A percentile compares a stretch with the other conserved stretches of the same genome.
Evolutionary conservation across 75 land plant species (phyloP).

Genomic region (Sequoia sempervirens): DNA sequence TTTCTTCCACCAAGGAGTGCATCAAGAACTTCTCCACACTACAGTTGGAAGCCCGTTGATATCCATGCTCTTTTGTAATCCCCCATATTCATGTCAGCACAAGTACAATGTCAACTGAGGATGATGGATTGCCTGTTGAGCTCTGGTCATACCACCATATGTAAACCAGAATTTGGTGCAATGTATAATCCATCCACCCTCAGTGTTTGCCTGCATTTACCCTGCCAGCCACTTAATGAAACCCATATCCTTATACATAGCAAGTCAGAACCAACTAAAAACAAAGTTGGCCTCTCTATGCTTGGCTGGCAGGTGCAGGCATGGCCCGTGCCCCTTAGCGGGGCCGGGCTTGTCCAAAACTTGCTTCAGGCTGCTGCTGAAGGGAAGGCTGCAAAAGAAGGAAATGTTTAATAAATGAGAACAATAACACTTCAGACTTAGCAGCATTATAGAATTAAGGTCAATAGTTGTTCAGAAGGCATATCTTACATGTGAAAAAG

Average conservation of each 20-base stretch:
- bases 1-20: constrained; percentile 1
- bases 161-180: neutral
- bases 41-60: neutral
- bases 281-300: constrained; percentile 7
- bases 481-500: constrained; percentile 60
- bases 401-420: constrained; percentile 6
- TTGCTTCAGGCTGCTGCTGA: constrained; percentile 78
- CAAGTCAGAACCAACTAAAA: neutral
- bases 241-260: neutral
- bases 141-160: neutral
- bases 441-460: neutral
- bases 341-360: constrained; percentile 92
- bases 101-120: constrained; percentile 3
- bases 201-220: constrained; percentile 8
- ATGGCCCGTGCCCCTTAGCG: constrained; percentile 81
- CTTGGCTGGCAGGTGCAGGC: constrained; percentile 87
- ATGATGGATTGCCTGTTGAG: neutral
- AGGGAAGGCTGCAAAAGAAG: constrained; percentile 41
- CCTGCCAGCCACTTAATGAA: constrained; percentile 9
- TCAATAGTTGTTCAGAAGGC: neutral
- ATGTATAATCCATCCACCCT: constrained; percentile 1
- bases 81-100: constrained; percentile 3
- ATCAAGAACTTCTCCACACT: neutral
- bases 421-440: neutral
- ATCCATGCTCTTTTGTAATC: neutral